A percentile compares a stretch with the other conserved stretches of the same genome.
Conservation (phyloP, 2,329 filamentous ascomycete species). For the Dactylellina sp. region DNA sequence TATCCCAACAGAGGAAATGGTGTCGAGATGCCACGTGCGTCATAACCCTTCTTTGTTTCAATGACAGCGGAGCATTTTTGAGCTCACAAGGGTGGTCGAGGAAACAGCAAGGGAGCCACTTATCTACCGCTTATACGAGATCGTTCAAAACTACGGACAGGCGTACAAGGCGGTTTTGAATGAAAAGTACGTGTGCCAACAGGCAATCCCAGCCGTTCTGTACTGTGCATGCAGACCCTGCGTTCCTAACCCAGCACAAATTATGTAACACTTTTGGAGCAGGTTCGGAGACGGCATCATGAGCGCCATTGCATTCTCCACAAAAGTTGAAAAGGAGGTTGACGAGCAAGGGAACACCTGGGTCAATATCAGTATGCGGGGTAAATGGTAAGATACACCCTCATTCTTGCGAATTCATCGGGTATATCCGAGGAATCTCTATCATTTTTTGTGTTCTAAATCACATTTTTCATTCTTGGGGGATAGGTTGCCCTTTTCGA, state of each 20-base stretch:
- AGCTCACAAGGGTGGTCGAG: constrained; percentile 17
- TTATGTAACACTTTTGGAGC: constrained; percentile 46
- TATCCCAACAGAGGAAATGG: constrained; percentile 58
- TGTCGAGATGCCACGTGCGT: constrained; percentile 60
- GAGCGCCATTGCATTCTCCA: constrained; percentile 90
- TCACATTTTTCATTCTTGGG: constrained; percentile 19
- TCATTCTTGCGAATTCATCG: constrained; percentile 39
- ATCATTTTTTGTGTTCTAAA: constrained; percentile 10
- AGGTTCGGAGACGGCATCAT: constrained; percentile 83
- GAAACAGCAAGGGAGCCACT: constrained; percentile 72
- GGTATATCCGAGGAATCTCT: constrained; percentile 34
- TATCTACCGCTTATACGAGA: constrained; percentile 91
- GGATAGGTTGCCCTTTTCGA: constrained; percentile 57
- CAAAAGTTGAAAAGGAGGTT: constrained; percentile 91
- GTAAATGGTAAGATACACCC: constrained; percentile 77
- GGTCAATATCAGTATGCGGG: constrained; percentile 84
- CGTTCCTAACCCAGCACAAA: not conserved
- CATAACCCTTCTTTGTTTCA: constrained; percentile 5
- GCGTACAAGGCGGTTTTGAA: constrained; percentile 95
- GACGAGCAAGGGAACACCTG: constrained; percentile 83
- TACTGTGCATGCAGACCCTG: constrained; percentile 5
- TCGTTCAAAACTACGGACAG: constrained; percentile 96
- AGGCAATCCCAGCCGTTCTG: constrained; percentile 8
- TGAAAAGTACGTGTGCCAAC: constrained; percentile 75
- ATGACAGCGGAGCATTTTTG: not conserved